Percentiles rank a stretch among this genome's conserved stretches.
These are phyloP conservation scores for Aspergillus mulundensis DNA, from an alignment of 495 filamentous ascomycete genomes.

Conservation along the genomic window DNA sequence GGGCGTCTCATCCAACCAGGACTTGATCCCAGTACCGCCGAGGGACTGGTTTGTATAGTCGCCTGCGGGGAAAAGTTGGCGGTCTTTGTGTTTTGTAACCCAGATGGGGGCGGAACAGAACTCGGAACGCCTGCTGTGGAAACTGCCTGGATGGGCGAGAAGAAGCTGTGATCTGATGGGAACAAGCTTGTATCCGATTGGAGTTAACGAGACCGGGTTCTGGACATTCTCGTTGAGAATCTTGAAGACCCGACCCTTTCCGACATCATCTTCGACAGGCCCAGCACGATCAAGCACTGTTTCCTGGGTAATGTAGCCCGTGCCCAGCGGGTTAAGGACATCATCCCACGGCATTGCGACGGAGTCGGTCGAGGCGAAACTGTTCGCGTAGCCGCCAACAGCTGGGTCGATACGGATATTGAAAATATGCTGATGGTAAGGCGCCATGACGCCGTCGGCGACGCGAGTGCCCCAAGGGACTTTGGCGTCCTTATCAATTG, in stretches of 20 bases:
- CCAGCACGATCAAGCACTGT: conserved; percentile 49
- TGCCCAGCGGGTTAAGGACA: conserved; percentile 70
- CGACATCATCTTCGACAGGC: conserved; percentile 60
- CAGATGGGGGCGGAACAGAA: conserved; percentile 76
- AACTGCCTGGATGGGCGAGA: conserved; percentile 63
- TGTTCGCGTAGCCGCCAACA: conserved; percentile 72
- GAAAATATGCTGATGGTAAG: conserved; percentile 87
- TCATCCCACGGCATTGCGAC: conserved; percentile 61
- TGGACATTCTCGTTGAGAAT: conserved; percentile 67
- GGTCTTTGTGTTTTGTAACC: conserved; percentile 70
- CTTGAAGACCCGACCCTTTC: conserved; percentile 68
- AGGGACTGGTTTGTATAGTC: conserved; percentile 79
- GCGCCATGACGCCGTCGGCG: conserved; percentile 73
- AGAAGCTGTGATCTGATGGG: conserved; percentile 72
- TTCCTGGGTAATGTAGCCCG: conserved; percentile 71
- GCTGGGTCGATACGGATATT: conserved; percentile 79
- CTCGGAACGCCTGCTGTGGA: conserved; percentile 70
- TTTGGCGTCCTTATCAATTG: conserved; percentile 54
- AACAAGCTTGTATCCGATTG: conserved; percentile 75
- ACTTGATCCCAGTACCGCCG: conserved; percentile 42
- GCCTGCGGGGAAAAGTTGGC: conserved; percentile 75
- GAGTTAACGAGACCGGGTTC: conserved; percentile 68
- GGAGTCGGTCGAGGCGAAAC: conserved; percentile 56
- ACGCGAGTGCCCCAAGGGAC: conserved; percentile 77
- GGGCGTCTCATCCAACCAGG: no score